Conservation (phyloP, 257 asterid genomes). For the Lithospermum erythrorhizon region DNA sequence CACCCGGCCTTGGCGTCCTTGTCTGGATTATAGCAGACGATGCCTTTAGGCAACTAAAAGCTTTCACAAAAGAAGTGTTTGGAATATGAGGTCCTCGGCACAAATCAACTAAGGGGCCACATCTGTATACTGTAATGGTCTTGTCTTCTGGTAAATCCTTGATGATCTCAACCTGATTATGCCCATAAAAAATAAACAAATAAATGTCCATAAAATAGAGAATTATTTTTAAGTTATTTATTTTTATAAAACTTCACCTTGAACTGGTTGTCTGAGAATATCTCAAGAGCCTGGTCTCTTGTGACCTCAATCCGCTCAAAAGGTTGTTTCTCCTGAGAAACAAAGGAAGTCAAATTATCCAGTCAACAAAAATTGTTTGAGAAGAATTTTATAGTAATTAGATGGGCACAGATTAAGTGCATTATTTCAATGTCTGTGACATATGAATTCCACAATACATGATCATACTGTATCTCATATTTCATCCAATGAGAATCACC, state of each 20-base stretch:
- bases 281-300: conserved; percentile 78
- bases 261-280: conserved; percentile 66
- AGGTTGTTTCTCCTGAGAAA: conserved; percentile 73
- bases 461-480: no score
- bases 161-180: conserved; percentile 71
- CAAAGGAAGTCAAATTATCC: conserved; percentile 3
- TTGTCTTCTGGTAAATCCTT: conserved; percentile 85
- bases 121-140: conserved; percentile 91
- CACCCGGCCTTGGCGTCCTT: no score
- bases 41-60: conserved; percentile 88
- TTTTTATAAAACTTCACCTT: no score
- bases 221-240: no score
- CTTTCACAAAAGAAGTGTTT: conserved; percentile 89
- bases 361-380: background rate
- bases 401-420: background rate
- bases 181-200: no score
- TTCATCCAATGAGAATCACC: no score
- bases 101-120: conserved; percentile 95
- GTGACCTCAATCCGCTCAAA: conserved; percentile 93
- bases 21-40: conserved; percentile 18
- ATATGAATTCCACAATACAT: no score
- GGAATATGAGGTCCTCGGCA: conserved; percentile 99
- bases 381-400: no score
- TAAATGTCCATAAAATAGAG: no score
- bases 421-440: no score